Evolutionary conservation across 257 asterid species (phyloP).

Genomic region (Perilla frutescens): DNA sequence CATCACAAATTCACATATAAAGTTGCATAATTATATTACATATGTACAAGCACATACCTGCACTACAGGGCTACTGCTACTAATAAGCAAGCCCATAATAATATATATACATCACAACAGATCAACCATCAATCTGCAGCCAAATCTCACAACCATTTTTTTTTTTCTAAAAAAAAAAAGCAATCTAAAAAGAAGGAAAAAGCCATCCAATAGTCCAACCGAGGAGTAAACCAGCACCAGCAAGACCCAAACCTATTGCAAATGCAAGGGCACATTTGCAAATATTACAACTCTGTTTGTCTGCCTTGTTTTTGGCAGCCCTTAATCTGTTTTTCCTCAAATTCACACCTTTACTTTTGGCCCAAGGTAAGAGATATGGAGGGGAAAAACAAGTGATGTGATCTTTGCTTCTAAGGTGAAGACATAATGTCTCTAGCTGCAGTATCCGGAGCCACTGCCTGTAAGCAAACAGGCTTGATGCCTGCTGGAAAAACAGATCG

Average conservation of each 20-base stretch:
- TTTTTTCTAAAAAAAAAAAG: neutral
- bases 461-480: constrained; percentile 66
- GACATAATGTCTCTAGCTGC: constrained; percentile 64
- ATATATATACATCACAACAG: constrained; percentile 18
- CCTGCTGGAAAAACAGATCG: constrained; percentile 65
- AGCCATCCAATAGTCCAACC: constrained; percentile 78
- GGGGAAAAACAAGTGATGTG: constrained; percentile 27
- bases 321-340: constrained; percentile 35
- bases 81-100: constrained; percentile 9
- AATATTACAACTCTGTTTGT: constrained; percentile 27
- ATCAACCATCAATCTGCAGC: neutral
- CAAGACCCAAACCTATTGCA: constrained; percentile 67
- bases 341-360: constrained; percentile 26
- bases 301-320: constrained; percentile 40
- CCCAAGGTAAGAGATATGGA: constrained; percentile 36
- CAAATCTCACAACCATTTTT: neutral
- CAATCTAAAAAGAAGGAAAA: constrained; percentile 47
- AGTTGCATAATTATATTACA: neutral
- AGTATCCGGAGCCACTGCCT: constrained; percentile 67
- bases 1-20: neutral
- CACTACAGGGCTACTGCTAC: neutral
- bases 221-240: constrained; percentile 68
- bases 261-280: constrained; percentile 52
- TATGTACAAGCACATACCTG: neutral
- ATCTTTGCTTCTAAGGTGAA: constrained; percentile 51